Evolutionary conservation across 169 alveolate species (phyloP).

Genomic region (Babesia ovis): DNA sequence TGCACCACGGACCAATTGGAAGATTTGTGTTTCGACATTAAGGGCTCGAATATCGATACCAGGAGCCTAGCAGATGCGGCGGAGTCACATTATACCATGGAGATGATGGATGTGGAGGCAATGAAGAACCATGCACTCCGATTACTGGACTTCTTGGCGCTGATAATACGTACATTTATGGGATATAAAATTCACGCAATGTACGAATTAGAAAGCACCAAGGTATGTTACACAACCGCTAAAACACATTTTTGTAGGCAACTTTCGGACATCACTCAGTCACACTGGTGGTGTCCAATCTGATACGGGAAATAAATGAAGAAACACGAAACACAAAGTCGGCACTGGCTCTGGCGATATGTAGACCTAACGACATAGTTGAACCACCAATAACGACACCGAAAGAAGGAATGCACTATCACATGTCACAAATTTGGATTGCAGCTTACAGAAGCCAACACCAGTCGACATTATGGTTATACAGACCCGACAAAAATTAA

Average conservation of each 20-base stretch:
- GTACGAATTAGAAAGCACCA: conserved; percentile 3
- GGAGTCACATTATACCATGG: not conserved
- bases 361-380: not conserved
- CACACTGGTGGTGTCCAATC: conserved; percentile 14
- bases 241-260: not conserved
- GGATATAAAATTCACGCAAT: conserved; percentile 13
- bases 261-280: not conserved
- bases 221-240: not conserved
- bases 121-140: not conserved
- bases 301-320: conserved; percentile 36
- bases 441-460: conserved; percentile 31
- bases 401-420: conserved; percentile 9
- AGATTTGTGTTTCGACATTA: not conserved
- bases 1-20: conserved; percentile 9
- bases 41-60: not conserved
- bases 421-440: conserved; percentile 35
- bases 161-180: conserved; percentile 23
- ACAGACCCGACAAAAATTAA: not conserved
- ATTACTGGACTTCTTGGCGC: conserved; percentile 18
- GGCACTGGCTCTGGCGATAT: conserved; percentile 31
- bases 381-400: not conserved
- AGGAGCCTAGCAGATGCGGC: not conserved
- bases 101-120: not conserved
- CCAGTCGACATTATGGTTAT: conserved; percentile 14
- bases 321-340: not conserved